These are phyloP conservation scores for Parafenestella ontariensis DNA, from an alignment of 2,329 filamentous ascomycete genomes.

Conservation along the genomic window DNA sequence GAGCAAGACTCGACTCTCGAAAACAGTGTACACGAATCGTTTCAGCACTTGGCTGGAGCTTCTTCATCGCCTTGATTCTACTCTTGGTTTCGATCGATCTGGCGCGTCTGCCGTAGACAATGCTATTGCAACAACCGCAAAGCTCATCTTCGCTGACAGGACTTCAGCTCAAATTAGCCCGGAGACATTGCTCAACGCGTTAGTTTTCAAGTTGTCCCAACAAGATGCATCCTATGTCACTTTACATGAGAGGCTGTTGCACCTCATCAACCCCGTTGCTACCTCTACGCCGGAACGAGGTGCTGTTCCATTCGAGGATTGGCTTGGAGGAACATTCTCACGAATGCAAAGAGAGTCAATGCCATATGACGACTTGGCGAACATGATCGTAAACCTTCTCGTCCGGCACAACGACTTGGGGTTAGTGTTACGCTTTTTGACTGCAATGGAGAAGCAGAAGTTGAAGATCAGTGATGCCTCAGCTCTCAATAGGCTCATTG, in stretches of 20 bases:
- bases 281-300: background rate
- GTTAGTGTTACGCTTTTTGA: conserved; percentile 16
- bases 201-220: conserved; percentile 3
- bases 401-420: conserved; percentile 9
- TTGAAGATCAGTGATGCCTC: conserved; percentile 9
- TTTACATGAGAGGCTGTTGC: conserved; percentile 3
- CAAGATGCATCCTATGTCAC: background rate
- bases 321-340: conserved; percentile 20
- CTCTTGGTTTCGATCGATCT: background rate
- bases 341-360: conserved; percentile 14
- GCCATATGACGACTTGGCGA: conserved; percentile 21
- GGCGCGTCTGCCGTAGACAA: background rate
- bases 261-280: conserved; percentile 1
- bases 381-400: conserved; percentile 14
- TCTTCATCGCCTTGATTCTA: conserved; percentile 23
- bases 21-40: background rate
- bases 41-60: conserved; percentile 28
- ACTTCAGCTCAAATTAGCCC: background rate
- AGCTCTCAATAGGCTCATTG: conserved; percentile 12
- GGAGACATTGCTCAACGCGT: conserved; percentile 4
- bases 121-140: conserved; percentile 3
- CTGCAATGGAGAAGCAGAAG: conserved; percentile 10
- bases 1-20: background rate
- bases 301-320: conserved; percentile 5
- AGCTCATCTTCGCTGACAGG: conserved; percentile 1